Evolutionary conservation across 163 green algal species (phyloP).

Genomic region (Scenedesmus sp.): DNA sequence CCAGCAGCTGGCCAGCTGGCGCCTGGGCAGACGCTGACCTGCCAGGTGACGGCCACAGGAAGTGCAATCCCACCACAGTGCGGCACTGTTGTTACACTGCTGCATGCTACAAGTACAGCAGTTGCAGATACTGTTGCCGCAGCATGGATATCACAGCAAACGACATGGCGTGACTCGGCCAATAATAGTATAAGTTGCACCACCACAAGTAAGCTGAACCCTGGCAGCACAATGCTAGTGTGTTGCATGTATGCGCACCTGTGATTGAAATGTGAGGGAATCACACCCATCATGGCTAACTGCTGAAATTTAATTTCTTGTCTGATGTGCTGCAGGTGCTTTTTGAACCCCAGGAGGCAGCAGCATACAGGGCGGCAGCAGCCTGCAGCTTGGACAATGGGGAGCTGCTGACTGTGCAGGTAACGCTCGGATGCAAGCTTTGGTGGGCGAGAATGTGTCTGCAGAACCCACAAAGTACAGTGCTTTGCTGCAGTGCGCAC

Average conservation of each 20-base stretch:
- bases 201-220: neutral
- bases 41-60: slow-evolving; percentile 49
- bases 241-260: neutral
- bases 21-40: slow-evolving; percentile 57
- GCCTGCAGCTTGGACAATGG: slow-evolving; percentile 67
- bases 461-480: neutral
- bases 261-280: neutral
- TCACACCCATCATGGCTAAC: too few relatives aligned
- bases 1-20: slow-evolving; percentile 61
- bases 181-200: too few relatives aligned
- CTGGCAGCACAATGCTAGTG: neutral
- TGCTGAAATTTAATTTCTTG: neutral
- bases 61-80: neutral
- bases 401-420: slow-evolving; percentile 57
- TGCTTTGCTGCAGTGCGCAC: too few relatives aligned
- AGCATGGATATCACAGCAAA: neutral
- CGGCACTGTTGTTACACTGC: too few relatives aligned
- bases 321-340: slow-evolving; percentile 18
- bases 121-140: neutral
- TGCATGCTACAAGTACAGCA: neutral
- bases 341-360: slow-evolving; percentile 74
- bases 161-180: neutral
- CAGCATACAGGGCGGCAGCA: slow-evolving; percentile 65
- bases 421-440: neutral
- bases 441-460: neutral